phyloP scores from a whole-genome alignment of 129 eudicot genomes.

The Erigeron canadensis region DNA sequence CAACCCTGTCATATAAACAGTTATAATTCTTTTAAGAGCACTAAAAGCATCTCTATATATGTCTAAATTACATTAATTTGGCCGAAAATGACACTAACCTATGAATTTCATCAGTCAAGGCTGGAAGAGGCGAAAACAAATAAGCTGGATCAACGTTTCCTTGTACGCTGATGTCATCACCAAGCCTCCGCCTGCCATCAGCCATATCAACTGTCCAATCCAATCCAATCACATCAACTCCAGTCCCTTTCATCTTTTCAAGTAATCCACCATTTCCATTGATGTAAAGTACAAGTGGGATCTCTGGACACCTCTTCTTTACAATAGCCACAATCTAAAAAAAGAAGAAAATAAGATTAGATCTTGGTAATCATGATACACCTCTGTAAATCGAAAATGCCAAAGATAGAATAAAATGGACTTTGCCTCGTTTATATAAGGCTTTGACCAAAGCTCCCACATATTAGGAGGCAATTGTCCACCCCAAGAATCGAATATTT shows the following conservation, averaged over 20 bases:
- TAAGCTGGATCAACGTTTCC: slow-evolving; percentile 95
- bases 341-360: background rate
- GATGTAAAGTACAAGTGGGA: slow-evolving; percentile 87
- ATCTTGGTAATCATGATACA: slow-evolving; percentile 13
- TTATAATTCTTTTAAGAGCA: background rate
- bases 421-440: slow-evolving; percentile 81
- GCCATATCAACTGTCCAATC: slow-evolving; percentile 99
- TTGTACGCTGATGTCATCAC: slow-evolving; percentile 71
- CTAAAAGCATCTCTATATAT: background rate
- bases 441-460: slow-evolving; percentile 99
- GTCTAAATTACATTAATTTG: background rate
- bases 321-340: slow-evolving; percentile 76
- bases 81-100: slow-evolving; percentile 45
- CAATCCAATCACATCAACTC: slow-evolving; percentile 94
- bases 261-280: slow-evolving; percentile 97
- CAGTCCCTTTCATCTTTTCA: slow-evolving; percentile 84
- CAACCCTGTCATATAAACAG: slow-evolving; percentile 64
- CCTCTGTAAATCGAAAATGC: background rate
- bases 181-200: slow-evolving; percentile 87
- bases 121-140: slow-evolving; percentile 77
- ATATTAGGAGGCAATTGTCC: slow-evolving; percentile 92
- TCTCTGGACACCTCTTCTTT: slow-evolving; percentile 72
- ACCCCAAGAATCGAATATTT: slow-evolving; percentile 98
- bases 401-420: slow-evolving; percentile 15
- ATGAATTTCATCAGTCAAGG: slow-evolving; percentile 78